phyloP scores from a whole-genome alignment of 2,329 filamentous ascomycete genomes.

The Beauveria caledonica region DNA sequence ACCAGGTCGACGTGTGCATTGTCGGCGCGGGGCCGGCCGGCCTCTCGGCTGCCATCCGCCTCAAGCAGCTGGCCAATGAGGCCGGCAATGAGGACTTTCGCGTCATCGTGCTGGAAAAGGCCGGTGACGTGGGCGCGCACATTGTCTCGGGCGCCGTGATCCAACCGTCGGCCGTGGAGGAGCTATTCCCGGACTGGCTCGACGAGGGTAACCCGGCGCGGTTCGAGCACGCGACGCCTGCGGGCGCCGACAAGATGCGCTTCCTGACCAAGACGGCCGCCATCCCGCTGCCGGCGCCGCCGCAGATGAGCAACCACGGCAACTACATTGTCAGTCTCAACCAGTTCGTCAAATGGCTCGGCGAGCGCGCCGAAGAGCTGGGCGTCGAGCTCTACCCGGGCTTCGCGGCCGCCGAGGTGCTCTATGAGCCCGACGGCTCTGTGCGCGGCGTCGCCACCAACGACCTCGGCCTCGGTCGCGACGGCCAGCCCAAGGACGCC shows the following conservation, averaged over 20 bases:
- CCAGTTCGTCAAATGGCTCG: constrained; percentile 91
- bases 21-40: constrained; percentile 93
- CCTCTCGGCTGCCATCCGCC: constrained; percentile 81
- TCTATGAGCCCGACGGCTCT: constrained; percentile 79
- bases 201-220: constrained; percentile 78
- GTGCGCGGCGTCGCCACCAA: constrained; percentile 95
- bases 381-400: constrained; percentile 95
- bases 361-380: constrained; percentile 89
- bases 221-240: constrained; percentile 82
- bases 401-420: constrained; percentile 86
- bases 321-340: constrained; percentile 97
- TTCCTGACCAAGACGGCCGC: constrained; percentile 78
- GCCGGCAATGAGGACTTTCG: constrained; percentile 94
- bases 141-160: constrained; percentile 95
- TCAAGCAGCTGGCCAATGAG: constrained; percentile 93
- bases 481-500: constrained; percentile 76
- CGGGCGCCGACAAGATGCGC: constrained; percentile 78
- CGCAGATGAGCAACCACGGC: constrained; percentile 96
- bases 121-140: constrained; percentile 88
- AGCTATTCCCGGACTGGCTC: constrained; percentile 90
- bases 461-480: constrained; percentile 74
- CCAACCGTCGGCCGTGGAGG: constrained; percentile 77
- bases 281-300: constrained; percentile 77
- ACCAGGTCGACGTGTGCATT: constrained; percentile 94
- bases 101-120: constrained; percentile 88